These are phyloP conservation scores for Podosphaera leucotricha DNA, from an alignment of 2,329 filamentous ascomycete genomes.

Conservation along the genomic window DNA sequence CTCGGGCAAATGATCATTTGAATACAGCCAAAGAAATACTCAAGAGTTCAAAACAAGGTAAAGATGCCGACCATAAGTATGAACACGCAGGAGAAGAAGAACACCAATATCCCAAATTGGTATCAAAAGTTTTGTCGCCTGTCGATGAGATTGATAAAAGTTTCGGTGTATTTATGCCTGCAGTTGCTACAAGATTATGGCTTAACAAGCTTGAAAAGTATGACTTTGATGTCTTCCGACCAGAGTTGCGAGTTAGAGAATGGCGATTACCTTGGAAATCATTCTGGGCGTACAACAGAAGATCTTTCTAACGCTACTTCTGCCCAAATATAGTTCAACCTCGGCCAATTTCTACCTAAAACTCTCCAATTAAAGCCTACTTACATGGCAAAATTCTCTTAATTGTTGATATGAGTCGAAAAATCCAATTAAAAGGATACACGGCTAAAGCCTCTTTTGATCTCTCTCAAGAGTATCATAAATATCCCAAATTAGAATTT, in stretches of 20 bases:
- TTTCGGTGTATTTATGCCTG: slow-evolving; percentile 63
- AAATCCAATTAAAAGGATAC: too few relatives aligned
- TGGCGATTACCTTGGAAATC: slow-evolving; percentile 74
- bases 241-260: slow-evolving; percentile 35
- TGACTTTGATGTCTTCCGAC: slow-evolving; percentile 63
- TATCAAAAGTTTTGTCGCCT: slow-evolving; percentile 18
- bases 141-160: slow-evolving; percentile 34
- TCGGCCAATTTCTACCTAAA: too few relatives aligned
- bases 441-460: too few relatives aligned
- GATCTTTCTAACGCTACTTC: slow-evolving; percentile 20
- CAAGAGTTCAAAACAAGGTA: slow-evolving; percentile 48
- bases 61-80: slow-evolving; percentile 62
- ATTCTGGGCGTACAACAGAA: slow-evolving; percentile 34
- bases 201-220: slow-evolving; percentile 51
- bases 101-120: slow-evolving; percentile 23
- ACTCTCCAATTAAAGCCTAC: too few relatives aligned
- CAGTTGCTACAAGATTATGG: slow-evolving; percentile 55
- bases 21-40: slow-evolving; percentile 89
- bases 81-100: slow-evolving; percentile 66
- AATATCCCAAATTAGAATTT: too few relatives aligned
- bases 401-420: too few relatives aligned
- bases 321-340: neutral
- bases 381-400: too few relatives aligned
- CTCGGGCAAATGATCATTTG: slow-evolving; percentile 81
- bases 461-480: too few relatives aligned